Evolutionary conservation across 2,329 filamentous ascomycete species (phyloP), one percentile per base, ranked within the genome.

Genomic region (Alternaria ethzedia): DNA sequence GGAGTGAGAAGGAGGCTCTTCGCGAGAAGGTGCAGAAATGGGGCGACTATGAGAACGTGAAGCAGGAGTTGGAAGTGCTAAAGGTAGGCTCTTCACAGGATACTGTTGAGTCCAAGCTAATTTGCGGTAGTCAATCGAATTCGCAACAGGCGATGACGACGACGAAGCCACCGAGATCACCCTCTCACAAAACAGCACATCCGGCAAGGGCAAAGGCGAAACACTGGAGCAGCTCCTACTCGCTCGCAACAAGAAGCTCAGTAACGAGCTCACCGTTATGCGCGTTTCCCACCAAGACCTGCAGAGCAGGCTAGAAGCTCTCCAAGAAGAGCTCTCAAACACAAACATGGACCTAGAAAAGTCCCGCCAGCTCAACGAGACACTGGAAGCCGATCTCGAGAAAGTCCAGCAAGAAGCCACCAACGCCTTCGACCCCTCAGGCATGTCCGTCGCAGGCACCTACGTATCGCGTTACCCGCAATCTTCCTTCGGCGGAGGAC

Each of bases 21-120:
- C 92, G 91, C 75, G 83, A 86, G 41, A 97, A 96, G 81, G 87
- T 98, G 4, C 89, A 93, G 67, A 96, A 92, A 77, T 96, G 93
- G 89, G 89, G 89, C 70, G 96, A 99, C 78, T 99, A 99, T 78
- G 94, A 98, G 32, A 95, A 98, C 63, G 89, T 99, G 51, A 97
- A 96, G 81, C 92, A 96, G 68, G 96, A 99, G 80, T 86, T 99
- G 4, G 95, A 98, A 74, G 94, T 98, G 65, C 87, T 99, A 64
- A 97, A 97, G 79, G 86, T 86, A 75, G 54, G 51, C 4, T 28
- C 12, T 4, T 2, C 5, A 17, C 13, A 1, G 6, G 6, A 10
- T 9, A 3, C 17, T 3, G 2, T 12, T 12, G 21, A 28, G 28
- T 43, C 10, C 47, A 30, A 54, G 21, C 70, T 76, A 50, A 75